These are phyloP conservation scores for Gillenia trifoliata DNA, from an alignment of 306 rosid species.

Conservation along the genomic window DNA sequence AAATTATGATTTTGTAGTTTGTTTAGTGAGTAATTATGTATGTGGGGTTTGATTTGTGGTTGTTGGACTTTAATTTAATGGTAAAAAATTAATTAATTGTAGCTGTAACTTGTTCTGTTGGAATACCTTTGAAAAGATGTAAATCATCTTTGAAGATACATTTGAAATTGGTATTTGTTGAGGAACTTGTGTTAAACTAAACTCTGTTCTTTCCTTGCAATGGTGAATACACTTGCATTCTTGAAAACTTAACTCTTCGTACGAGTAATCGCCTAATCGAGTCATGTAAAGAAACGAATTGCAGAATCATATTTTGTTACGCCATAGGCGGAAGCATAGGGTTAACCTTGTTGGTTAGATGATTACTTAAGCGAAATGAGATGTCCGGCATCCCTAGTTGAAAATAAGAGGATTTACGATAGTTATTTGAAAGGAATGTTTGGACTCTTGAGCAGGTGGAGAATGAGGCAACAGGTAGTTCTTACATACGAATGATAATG, in stretches of 20 bases:
- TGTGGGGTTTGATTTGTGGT: background rate
- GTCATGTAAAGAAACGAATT: too few relatives aligned
- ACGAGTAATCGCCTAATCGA: too few relatives aligned
- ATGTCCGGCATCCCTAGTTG: background rate
- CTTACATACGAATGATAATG: background rate
- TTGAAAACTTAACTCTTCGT: too few relatives aligned
- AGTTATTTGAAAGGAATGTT: background rate
- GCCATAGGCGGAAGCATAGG: background rate
- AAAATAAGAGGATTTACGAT: background rate
- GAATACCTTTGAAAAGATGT: background rate
- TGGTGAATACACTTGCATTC: background rate
- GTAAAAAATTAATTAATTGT: background rate
- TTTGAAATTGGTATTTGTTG: too few relatives aligned
- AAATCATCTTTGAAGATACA: too few relatives aligned
- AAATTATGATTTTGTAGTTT: background rate
- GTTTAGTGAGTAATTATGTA: background rate
- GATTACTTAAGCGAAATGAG: too few relatives aligned
- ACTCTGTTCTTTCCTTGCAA: background rate
- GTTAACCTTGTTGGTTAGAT: background rate
- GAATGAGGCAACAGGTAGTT: background rate
- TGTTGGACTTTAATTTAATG: background rate
- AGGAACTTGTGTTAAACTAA: background rate
- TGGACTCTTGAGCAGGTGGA: background rate
- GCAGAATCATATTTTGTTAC: too few relatives aligned
- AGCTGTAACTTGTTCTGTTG: background rate